phyloP scores from a whole-genome alignment of 1,284 basidiomycete species.

The Coriolopsis trogii region DNA sequence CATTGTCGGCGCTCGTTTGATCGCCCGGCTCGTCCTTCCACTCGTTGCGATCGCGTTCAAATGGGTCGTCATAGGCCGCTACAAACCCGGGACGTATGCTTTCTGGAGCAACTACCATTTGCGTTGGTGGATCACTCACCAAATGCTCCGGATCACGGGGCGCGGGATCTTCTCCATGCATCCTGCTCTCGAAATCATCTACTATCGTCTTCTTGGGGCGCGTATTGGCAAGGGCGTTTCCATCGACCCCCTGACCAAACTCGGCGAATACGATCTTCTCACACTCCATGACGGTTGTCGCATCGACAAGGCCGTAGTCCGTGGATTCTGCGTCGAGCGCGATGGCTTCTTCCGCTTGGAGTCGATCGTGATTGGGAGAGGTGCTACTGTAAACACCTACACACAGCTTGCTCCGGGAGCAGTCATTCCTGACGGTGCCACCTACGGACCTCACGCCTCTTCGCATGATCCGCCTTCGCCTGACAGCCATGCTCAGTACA shows the following conservation, averaged over 20 bases:
- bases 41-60: slow-evolving; percentile 44
- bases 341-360: slow-evolving; percentile 46
- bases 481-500: slow-evolving; percentile 40
- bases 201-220: slow-evolving; percentile 50
- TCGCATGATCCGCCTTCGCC: slow-evolving; percentile 43
- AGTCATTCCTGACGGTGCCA: slow-evolving; percentile 37
- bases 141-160: slow-evolving; percentile 41
- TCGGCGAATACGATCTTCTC: slow-evolving; percentile 48
- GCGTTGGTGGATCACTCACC: slow-evolving; percentile 52
- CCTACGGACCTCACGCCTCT: slow-evolving; percentile 49
- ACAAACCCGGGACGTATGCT: slow-evolving; percentile 43
- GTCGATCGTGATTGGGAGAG: slow-evolving; percentile 40
- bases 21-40: slow-evolving; percentile 39
- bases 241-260: slow-evolving; percentile 40
- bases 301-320: slow-evolving; percentile 42
- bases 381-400: slow-evolving; percentile 46
- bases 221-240: slow-evolving; percentile 43
- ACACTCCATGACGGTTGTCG: slow-evolving; percentile 45
- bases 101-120: slow-evolving; percentile 44
- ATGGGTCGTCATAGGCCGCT: slow-evolving; percentile 47
- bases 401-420: slow-evolving; percentile 46
- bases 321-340: slow-evolving; percentile 50
- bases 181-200: slow-evolving; percentile 39
- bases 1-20: slow-evolving; percentile 38
- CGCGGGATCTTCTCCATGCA: slow-evolving; percentile 46